Evolutionary conservation across 164 flowering plant species (phyloP).

Genomic region (Stephania japonica): DNA sequence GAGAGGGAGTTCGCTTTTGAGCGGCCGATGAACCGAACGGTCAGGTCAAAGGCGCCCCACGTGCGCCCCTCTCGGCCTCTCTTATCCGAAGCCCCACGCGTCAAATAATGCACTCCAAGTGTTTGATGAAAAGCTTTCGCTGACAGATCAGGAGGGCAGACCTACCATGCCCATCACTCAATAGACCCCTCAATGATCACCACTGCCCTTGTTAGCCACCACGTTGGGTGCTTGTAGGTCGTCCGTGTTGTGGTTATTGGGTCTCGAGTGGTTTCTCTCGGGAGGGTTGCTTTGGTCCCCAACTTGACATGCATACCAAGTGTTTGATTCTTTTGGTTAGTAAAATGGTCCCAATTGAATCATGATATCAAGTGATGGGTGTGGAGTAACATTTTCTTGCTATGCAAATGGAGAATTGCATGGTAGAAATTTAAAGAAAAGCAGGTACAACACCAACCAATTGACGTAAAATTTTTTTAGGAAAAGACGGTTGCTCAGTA

Average conservation of each 20-base stretch:
- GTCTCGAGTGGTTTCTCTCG: background rate
- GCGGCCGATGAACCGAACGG: background rate
- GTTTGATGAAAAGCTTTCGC: background rate
- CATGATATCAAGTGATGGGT: too few species aligned
- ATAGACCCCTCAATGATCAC: background rate
- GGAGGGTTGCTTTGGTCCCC: background rate
- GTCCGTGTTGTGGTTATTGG: background rate
- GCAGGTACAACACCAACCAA: too few species aligned
- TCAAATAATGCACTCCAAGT: background rate
- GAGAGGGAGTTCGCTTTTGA: background rate
- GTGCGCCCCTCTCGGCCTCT: background rate
- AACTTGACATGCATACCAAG: background rate
- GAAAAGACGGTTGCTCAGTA: too few species aligned
- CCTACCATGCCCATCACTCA: background rate
- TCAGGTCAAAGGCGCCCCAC: background rate
- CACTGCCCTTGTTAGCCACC: background rate
- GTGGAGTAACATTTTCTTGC: too few species aligned
- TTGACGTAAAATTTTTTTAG: too few species aligned
- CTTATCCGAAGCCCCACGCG: background rate
- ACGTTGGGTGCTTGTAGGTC: background rate
- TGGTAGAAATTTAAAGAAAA: too few species aligned
- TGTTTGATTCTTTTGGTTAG: background rate
- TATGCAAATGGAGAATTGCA: too few species aligned
- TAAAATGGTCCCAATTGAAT: too few species aligned
- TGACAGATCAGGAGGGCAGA: background rate